Conservation (phyloP, 2,329 filamentous ascomycete species). For the Hymenoscyphus repandus region DNA sequence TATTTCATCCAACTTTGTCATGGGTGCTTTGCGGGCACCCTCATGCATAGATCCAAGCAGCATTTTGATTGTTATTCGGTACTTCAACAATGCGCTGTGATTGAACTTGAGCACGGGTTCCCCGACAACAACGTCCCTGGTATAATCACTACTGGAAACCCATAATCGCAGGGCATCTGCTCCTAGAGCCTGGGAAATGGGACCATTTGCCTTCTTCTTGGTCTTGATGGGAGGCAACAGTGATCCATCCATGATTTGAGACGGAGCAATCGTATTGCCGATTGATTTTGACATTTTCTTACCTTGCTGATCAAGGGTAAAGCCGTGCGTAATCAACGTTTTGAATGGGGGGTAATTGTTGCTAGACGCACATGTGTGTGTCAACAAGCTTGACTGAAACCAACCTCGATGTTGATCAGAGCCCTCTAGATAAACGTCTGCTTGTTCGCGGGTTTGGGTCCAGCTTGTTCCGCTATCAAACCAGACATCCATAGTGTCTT, state of each 20-base stretch:
- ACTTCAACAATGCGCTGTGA: conserved; percentile 75
- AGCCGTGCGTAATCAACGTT: conserved; percentile 90
- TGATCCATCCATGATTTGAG: conserved; percentile 79
- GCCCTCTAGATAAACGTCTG: conserved; percentile 90
- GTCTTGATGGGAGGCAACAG: conserved; percentile 63
- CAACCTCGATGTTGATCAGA: conserved; percentile 95
- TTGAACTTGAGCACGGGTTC: conserved; percentile 70
- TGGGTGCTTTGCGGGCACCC: conserved; percentile 37
- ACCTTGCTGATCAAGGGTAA: conserved; percentile 82
- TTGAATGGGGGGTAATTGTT: conserved; percentile 64
- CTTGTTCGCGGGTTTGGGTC: conserved; percentile 54
- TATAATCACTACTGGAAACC: conserved; percentile 90
- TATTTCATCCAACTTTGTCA: conserved; percentile 65
- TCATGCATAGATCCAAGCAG: conserved; percentile 68
- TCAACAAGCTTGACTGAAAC: conserved; percentile 96
- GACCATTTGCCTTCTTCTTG: conserved; percentile 37
- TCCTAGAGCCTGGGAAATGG: conserved; percentile 65
- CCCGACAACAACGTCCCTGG: conserved; percentile 78
- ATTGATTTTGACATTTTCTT: conserved; percentile 99
- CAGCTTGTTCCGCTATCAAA: conserved; percentile 97
- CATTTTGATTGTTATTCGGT: conserved; percentile 86
- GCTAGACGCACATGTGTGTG: conserved; percentile 53
- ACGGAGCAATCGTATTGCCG: conserved; percentile 78
- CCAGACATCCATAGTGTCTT: conserved; percentile 99
- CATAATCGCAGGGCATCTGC: conserved; percentile 84